Conservation (phyloP, 306 rosid genomes). For the Neltuma alba region DNA sequence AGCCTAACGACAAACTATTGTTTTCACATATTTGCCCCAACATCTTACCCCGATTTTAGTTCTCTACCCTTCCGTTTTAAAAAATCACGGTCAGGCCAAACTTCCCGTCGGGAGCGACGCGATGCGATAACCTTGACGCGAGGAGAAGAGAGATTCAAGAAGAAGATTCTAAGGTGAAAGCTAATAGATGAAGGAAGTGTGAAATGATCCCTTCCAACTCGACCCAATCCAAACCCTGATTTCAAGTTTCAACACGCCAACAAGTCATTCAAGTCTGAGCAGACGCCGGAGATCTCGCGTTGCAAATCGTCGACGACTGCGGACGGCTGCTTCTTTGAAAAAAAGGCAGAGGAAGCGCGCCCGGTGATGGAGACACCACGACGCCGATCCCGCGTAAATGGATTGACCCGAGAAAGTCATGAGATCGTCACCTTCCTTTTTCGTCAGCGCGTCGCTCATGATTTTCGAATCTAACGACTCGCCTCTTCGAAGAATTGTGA, state of each 20-base stretch:
- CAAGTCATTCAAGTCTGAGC: conserved; percentile 62
- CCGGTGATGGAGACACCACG: conserved; percentile 82
- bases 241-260: neutral
- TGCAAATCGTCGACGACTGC: conserved; percentile 64
- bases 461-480: conserved; percentile 68
- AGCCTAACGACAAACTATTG: conserved; percentile 1
- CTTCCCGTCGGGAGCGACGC: conserved; percentile 33
- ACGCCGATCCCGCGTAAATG: conserved; percentile 92
- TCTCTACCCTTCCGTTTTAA: conserved; percentile 66
- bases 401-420: conserved; percentile 25
- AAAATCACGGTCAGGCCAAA: conserved; percentile 64
- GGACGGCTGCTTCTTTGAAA: conserved; percentile 49
- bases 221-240: conserved; percentile 17
- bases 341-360: conserved; percentile 84
- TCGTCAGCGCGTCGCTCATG: conserved; percentile 27
- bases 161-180: conserved; percentile 20
- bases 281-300: conserved; percentile 85
- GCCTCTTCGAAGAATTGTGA: conserved; percentile 73
- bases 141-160: neutral
- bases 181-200: neutral
- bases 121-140: conserved; percentile 7
- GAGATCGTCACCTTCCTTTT: conserved; percentile 38
- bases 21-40: conserved; percentile 31
- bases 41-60: conserved; percentile 36
- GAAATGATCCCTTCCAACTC: conserved; percentile 9